Evolutionary conservation across 1,284 basidiomycete species (phyloP).

Genomic region (Fistulinella cinereoalba): DNA sequence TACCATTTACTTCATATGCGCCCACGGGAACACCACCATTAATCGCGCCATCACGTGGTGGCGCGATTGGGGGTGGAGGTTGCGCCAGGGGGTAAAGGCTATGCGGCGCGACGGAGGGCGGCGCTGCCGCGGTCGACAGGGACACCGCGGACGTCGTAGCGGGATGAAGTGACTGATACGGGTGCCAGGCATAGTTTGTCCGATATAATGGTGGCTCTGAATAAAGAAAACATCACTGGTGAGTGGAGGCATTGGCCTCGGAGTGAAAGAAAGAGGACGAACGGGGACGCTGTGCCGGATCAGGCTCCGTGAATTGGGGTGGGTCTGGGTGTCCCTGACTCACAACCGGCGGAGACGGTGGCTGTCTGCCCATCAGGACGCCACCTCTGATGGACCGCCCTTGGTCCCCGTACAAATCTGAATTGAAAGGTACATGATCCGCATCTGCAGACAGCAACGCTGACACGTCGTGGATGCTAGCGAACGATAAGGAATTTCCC

Average conservation of each 20-base stretch:
- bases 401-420: slow-evolving; percentile 5
- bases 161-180: slow-evolving; percentile 33
- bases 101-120: slow-evolving; percentile 3
- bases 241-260: not conserved
- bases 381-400: slow-evolving; percentile 25
- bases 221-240: not conserved
- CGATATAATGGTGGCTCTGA: slow-evolving; percentile 16
- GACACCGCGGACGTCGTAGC: slow-evolving; percentile 9
- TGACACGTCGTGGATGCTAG: slow-evolving; percentile 41
- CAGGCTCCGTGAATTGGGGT: slow-evolving; percentile 38
- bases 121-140: not conserved
- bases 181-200: slow-evolving; percentile 14
- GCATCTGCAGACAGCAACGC: slow-evolving; percentile 5
- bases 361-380: slow-evolving; percentile 20
- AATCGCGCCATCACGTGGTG: no score
- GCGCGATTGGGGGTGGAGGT: not conserved
- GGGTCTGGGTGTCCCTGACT: slow-evolving; percentile 8
- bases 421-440: slow-evolving; percentile 2
- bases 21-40: slow-evolving; percentile 19
- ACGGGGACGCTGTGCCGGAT: slow-evolving; percentile 33
- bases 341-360: slow-evolving; percentile 14
- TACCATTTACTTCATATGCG: slow-evolving; percentile 33
- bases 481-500: not conserved
- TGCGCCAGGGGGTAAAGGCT: not conserved
- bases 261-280: not conserved